Evolutionary conservation across 371 early-diverging fungal species (phyloP).

Genomic region (Batrachochytrium dendrobatidis): DNA sequence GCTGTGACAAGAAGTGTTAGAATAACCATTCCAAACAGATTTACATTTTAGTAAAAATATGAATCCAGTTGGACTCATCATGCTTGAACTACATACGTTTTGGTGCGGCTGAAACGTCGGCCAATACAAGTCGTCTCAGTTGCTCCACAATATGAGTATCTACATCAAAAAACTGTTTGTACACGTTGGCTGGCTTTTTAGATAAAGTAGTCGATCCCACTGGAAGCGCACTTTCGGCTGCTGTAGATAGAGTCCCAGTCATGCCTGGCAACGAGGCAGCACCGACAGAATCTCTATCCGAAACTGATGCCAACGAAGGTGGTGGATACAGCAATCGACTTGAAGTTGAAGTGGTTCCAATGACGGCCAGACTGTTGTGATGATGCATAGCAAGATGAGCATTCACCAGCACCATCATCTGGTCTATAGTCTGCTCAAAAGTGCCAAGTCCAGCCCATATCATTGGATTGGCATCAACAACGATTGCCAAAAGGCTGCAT

Average conservation of each 20-base stretch:
- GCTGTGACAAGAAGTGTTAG: constrained; percentile 12
- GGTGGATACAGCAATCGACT: constrained; percentile 2
- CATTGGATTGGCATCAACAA: constrained; percentile 23
- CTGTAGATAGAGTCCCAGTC: background rate
- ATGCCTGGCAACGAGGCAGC: background rate
- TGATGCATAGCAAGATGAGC: constrained; percentile 80
- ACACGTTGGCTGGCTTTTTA: constrained; percentile 33
- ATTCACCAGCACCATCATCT: constrained; percentile 75
- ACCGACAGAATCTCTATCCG: background rate
- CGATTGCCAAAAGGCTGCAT: constrained; percentile 20
- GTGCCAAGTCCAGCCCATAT: constrained; percentile 14
- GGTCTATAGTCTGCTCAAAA: constrained; percentile 39
- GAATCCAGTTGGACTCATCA: too few species aligned
- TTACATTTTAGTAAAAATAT: too few species aligned
- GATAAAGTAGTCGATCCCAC: background rate
- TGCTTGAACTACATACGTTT: too few species aligned
- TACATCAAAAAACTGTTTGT: constrained; percentile 41
- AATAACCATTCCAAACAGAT: constrained; percentile 8
- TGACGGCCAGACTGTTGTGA: constrained; percentile 71
- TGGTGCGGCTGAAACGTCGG: too few species aligned
- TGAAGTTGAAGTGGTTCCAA: constrained; percentile 42
- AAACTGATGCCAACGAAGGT: background rate
- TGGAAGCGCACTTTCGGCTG: background rate
- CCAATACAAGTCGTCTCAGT: constrained; percentile 7
- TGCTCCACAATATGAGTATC: constrained; percentile 28